These are phyloP conservation scores for Alternaria arborescens DNA, from an alignment of 2,329 filamentous ascomycete species.

Conservation along the genomic window DNA sequence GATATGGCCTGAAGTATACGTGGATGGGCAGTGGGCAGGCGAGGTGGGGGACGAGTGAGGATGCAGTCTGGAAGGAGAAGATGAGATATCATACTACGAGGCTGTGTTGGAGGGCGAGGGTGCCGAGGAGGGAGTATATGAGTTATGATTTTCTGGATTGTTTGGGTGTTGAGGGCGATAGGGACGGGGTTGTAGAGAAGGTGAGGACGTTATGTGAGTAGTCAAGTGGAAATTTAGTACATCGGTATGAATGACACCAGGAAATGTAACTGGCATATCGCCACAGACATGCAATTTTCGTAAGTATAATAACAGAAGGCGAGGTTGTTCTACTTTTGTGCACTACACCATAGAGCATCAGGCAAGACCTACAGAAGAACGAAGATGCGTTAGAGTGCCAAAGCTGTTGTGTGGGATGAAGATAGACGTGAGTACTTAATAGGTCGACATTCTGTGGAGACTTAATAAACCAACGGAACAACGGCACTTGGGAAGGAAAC, in stretches of 20 bases:
- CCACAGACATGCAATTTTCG: background rate
- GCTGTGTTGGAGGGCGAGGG: constrained; percentile 32
- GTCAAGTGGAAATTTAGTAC: background rate
- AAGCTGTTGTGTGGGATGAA: no score
- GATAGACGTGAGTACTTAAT: no score
- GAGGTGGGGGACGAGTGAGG: constrained; percentile 15
- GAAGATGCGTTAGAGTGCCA: no score
- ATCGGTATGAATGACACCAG: background rate
- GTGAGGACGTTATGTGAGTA: background rate
- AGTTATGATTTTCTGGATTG: constrained; percentile 37
- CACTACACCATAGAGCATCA: no score
- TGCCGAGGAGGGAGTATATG: constrained; percentile 33
- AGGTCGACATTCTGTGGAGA: no score
- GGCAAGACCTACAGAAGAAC: no score
- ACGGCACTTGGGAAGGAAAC: no score
- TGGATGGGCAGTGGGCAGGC: constrained; percentile 26
- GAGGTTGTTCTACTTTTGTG: no score
- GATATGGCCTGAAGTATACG: constrained; percentile 21
- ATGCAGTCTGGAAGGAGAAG: constrained; percentile 14
- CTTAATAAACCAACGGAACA: no score
- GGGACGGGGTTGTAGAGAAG: background rate
- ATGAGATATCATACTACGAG: constrained; percentile 22
- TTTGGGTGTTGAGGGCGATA: constrained; percentile 11
- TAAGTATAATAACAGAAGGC: no score
- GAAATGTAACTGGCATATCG: no score